Conservation (phyloP, 257 asterid genomes). For the Forsythia suspensa region DNA sequence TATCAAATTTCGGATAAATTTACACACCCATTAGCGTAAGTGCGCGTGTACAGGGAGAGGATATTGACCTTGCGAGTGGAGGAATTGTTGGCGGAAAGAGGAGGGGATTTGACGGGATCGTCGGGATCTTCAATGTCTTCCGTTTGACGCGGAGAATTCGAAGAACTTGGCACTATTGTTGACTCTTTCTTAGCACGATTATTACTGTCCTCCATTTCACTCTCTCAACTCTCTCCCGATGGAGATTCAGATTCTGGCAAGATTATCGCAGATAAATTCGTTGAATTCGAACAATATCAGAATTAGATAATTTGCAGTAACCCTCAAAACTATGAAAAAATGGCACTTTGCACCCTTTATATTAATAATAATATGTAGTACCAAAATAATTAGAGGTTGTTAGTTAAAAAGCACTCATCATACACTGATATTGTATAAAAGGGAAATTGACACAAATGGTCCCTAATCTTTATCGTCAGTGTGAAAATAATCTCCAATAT, state of each 20-base stretch:
- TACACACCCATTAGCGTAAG: background rate
- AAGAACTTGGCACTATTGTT: conserved; percentile 27
- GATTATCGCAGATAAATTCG: conserved; percentile 14
- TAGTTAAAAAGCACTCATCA: too few relatives aligned
- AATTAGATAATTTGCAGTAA: background rate
- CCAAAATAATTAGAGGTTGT: background rate
- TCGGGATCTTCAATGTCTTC: conserved; percentile 69
- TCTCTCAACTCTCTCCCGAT: conserved; percentile 28
- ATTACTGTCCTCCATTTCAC: conserved; percentile 68
- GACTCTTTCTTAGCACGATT: conserved; percentile 69
- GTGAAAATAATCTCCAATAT: too few relatives aligned
- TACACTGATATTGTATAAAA: too few relatives aligned
- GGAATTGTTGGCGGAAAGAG: conserved; percentile 73
- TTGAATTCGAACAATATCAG: background rate
- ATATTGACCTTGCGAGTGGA: conserved; percentile 75
- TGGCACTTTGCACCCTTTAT: conserved; percentile 5
- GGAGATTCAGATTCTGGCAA: conserved; percentile 14
- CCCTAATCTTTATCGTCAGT: too few relatives aligned
- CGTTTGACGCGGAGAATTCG: conserved; percentile 48
- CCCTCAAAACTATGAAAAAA: conserved; percentile 14
- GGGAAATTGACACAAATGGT: too few relatives aligned
- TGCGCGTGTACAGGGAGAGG: background rate
- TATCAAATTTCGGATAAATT: background rate
- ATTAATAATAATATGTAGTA: background rate
- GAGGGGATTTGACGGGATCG: conserved; percentile 67